phyloP scores from a whole-genome alignment of 179 eudicot species.

The Patellifolia procumbens region DNA sequence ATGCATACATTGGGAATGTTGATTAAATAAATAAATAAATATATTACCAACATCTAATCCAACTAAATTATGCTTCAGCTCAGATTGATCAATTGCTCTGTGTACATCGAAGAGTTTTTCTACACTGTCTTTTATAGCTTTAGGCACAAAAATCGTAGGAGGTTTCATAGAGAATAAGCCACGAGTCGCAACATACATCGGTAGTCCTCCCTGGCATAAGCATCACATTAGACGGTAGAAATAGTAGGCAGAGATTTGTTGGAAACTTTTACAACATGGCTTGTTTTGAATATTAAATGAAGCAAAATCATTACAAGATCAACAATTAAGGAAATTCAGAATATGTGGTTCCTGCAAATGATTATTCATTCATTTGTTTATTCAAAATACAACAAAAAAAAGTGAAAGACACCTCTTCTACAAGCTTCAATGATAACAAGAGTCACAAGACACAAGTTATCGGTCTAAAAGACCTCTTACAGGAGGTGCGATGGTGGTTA shows the following conservation, averaged over 20 bases:
- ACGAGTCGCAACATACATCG: conserved; percentile 98
- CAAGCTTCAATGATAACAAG: too few species aligned
- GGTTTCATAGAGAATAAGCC: conserved; percentile 81
- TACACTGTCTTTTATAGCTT: conserved; percentile 59
- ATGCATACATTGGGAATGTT: not conserved
- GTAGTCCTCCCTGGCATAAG: conserved; percentile 72
- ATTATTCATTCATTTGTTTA: not conserved
- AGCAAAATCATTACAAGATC: not conserved
- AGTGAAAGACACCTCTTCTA: too few species aligned
- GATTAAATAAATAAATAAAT: conserved; percentile 6
- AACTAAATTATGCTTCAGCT: conserved; percentile 70
- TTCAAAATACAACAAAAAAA: too few species aligned
- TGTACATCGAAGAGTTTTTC: conserved; percentile 87
- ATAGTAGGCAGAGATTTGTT: not conserved
- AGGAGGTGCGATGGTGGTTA: not conserved
- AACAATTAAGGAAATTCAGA: not conserved
- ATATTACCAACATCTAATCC: conserved; percentile 77
- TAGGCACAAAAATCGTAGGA: conserved; percentile 87
- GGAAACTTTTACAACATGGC: not conserved
- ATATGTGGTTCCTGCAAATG: not conserved
- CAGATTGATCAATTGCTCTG: conserved; percentile 87
- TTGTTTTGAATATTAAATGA: too few species aligned
- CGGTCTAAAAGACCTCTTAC: not conserved
- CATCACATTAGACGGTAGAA: not conserved
- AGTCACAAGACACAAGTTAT: too few species aligned